Evolutionary conservation across 139 green algal genomes (phyloP), one percentile per base, ranked within the genome.

Genomic region (Chara braunii): DNA sequence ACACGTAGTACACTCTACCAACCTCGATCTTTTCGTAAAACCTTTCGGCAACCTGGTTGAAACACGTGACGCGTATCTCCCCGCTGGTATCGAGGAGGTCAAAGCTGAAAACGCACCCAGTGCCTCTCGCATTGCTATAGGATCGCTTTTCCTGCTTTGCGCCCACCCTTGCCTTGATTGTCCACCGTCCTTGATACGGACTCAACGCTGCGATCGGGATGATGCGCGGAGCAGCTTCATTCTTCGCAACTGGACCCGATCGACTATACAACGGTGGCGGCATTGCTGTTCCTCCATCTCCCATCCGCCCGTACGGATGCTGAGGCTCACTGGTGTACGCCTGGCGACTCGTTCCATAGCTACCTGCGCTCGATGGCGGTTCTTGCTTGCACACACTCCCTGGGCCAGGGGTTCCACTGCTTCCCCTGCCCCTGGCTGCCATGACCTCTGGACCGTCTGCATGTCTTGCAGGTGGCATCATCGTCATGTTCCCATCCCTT

Each of bases 71-170:
- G 7, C 65, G 55, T 26, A 74, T 71, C 54, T 74, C 65, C 11
- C 65, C 65, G 7, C 65, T 57, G 12, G 65, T 61, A 63, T 96
- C 89, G 28, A 82, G 33, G 4, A 97, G 68, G 68, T 98, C 92
- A 64, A 97, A 96, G 44, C 64, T 87, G 75, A 98, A 95, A 22
- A 98, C 80, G 65, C 85, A 86, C 37, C 92, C 91, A 51, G 95
- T 89, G 11, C 87, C 86, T 0, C 80, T 76, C 68, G 79, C 68
- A 63, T 94, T 95, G 68, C 67, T 69, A 60, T 79, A 96, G 54
- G 79, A 82, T 24, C 84, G 72, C 30, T 92, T 66, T 43, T 94
- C 88, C 9, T 70, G 60, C 74, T 92, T 91, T 54, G 57, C 53
- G 8, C 87, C 91, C n/a, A 92, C 82, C 9, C 91, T 75, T 14